Evolutionary conservation across 306 rosid species (phyloP), one percentile per base, ranked within the genome.

Genomic region (Pyrus bretschneideri): DNA sequence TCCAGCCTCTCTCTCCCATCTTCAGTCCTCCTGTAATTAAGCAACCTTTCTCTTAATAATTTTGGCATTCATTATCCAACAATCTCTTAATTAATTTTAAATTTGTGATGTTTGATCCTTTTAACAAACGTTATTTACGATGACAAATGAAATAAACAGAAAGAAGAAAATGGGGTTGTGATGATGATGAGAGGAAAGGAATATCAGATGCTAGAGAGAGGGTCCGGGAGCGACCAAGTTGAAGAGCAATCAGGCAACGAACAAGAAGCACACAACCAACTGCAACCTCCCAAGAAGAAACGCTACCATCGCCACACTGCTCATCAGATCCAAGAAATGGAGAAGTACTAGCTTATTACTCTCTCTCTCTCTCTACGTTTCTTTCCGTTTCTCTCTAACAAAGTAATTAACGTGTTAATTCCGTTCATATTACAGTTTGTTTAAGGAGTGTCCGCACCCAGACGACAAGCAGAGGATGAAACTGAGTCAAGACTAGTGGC

Each of bases 311-410:
- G 98, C 67, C 98, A 95, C 84, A 95, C 98, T 18, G 85, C 92
- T 68, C 97, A 93, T 51, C 98, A 92, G 98, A 95, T 95, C 97
- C 97, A 95, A 87, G 93, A 95, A 81, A 95, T 95, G 98, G 98
- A 95, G 78, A 77, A 91, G 98, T 94, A 75, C 19, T 70, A 4
- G 11, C 11, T 15, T 2, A 1, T 23, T 23, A n/a, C 30, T 58
- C 4, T 1, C 2, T n/a, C 11, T 55, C 35, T 54, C 35, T 33
- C 35, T 33, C 35, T 31, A 31, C 33, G 33, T 31, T 31, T 33
- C 35, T 33, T 5, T 33, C 35, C 6, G 25, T 55, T 25, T 55
- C 25, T n/a, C 62, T 10, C 62, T 4, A 58, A 58, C 63, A 58
- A 11, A 10, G 17, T 49, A 49, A 49, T 15, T 49, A 49, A 49